Percentiles rank a stretch among this genome's conserved stretches.
These are phyloP conservation scores for Colletotrichum sidae DNA, from an alignment of 2,329 filamentous ascomycete genomes.

Conservation along the genomic window DNA sequence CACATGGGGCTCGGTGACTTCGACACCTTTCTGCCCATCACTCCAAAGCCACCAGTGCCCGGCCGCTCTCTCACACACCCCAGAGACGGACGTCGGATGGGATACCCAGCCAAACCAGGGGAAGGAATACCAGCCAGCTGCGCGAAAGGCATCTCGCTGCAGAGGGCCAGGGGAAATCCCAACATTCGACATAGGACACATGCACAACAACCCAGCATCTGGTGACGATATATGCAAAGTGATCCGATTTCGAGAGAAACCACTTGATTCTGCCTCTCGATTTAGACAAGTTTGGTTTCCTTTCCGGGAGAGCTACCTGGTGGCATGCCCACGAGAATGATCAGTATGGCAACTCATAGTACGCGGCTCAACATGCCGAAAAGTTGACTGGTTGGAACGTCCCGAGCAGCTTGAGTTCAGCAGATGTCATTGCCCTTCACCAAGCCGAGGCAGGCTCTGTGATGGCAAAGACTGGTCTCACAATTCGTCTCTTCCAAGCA, in stretches of 20 bases:
- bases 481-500: constrained; percentile 30
- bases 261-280: constrained; percentile 42
- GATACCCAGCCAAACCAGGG: constrained; percentile 33
- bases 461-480: constrained; percentile 21
- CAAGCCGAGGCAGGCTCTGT: constrained; percentile 17
- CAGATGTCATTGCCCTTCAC: neutral
- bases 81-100: constrained; percentile 34
- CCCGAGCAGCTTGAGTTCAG: too few species aligned
- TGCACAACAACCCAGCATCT: constrained; percentile 36
- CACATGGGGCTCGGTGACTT: constrained; percentile 17
- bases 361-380: constrained; percentile 10
- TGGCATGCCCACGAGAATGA: constrained; percentile 27
- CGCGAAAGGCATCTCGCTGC: constrained; percentile 18
- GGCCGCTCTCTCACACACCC: constrained; percentile 32
- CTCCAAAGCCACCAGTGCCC: constrained; percentile 12
- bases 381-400: constrained; percentile 4
- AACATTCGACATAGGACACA: constrained; percentile 43
- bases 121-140: constrained; percentile 6
- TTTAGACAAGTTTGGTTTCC: constrained; percentile 36
- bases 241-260: constrained; percentile 45
- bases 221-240: constrained; percentile 40
- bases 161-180: constrained; percentile 27
- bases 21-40: constrained; percentile 25
- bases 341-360: constrained; percentile 31
- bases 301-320: constrained; percentile 21